Evolutionary conservation across 495 filamentous ascomycete genomes (phyloP), one percentile per base, ranked within the genome.

Genomic region (Lepraria neglecta): DNA sequence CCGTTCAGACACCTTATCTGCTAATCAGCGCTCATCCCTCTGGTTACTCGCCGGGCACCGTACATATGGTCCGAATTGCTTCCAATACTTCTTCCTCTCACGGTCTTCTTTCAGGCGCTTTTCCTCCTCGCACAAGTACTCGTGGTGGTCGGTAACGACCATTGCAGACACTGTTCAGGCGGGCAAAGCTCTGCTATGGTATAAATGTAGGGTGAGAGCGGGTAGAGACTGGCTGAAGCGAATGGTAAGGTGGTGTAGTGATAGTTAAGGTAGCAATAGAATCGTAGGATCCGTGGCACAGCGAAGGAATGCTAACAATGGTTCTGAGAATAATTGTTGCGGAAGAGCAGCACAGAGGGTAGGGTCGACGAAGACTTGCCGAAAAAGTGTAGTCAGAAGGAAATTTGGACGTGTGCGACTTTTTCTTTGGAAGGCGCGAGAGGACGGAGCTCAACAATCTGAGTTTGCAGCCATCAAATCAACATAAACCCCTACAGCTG

Each of bases 91-190:
- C 48, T 67, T 80, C 46, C 88, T 83, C 56, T 90, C 82, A 24
- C 81, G 80, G 73, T 97, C 94, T 73, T 96, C 87, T 72, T 87
- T 87, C 64, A 97, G 78, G 33, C 92, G 84, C 72, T 86, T 85
- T 77, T 96, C 92, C 76, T 97, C 92, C 71, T 86, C 82, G 57
- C 87, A 88, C 69, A 90, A 80, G 71, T 90, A 90, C 67, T 89
- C 87, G 70, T 92, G 83, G 63, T 86, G 81, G 69, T 94, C 92
- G 65, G 92, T 85, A 68, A 92, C 78, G 64, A 95, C 91, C 92
- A 97, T 97, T 24, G 47, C 73, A 67, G 59, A 33, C 30, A 14
- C 2, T 15, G 4, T 24, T n/a, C 17, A 15, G 6, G 9, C 56
- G 6, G 30, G n/a, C n/a, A 21, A 46, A 43, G 27, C 2, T 27